phyloP scores from a whole-genome alignment of 192 early-diverging fungal species.

The Podila epicladia region DNA sequence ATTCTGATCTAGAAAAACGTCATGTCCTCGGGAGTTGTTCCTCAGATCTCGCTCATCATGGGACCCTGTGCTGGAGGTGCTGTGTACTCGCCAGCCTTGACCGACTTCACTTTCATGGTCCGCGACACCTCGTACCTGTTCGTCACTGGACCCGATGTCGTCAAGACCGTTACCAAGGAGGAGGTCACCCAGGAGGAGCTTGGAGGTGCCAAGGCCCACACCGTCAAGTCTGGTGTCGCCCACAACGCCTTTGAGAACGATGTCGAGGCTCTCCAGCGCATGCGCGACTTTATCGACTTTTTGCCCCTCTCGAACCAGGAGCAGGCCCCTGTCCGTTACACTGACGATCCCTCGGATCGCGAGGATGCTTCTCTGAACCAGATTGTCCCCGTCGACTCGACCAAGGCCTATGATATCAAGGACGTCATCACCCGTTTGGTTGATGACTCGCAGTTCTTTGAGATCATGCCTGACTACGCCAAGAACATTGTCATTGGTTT shows the following conservation, averaged over 20 bases:
- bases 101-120: constrained; percentile 99
- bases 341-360: constrained; percentile 72
- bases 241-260: constrained; percentile 95
- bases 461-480: constrained; percentile 92
- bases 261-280: constrained; percentile 82
- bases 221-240: constrained; percentile 91
- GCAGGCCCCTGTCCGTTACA: constrained; percentile 67
- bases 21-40: constrained; percentile 90
- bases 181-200: constrained; percentile 94
- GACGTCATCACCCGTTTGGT: constrained; percentile 83
- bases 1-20: constrained; percentile 74
- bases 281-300: constrained; percentile 90
- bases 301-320: constrained; percentile 87
- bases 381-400: constrained; percentile 91
- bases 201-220: constrained; percentile 91
- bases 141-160: constrained; percentile 97
- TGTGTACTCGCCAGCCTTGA: constrained; percentile 97
- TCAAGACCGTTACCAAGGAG: constrained; percentile 96
- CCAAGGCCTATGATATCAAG: constrained; percentile 95
- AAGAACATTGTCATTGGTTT: constrained; percentile 94
- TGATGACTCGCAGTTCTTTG: constrained; percentile 89
- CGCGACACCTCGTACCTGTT: constrained; percentile 94
- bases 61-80: constrained; percentile 98
- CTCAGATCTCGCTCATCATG: constrained; percentile 97
- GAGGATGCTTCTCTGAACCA: constrained; percentile 84